These are phyloP conservation scores for Talaromyces sp. DNA, from an alignment of 2,329 filamentous ascomycete species.

Conservation along the genomic window DNA sequence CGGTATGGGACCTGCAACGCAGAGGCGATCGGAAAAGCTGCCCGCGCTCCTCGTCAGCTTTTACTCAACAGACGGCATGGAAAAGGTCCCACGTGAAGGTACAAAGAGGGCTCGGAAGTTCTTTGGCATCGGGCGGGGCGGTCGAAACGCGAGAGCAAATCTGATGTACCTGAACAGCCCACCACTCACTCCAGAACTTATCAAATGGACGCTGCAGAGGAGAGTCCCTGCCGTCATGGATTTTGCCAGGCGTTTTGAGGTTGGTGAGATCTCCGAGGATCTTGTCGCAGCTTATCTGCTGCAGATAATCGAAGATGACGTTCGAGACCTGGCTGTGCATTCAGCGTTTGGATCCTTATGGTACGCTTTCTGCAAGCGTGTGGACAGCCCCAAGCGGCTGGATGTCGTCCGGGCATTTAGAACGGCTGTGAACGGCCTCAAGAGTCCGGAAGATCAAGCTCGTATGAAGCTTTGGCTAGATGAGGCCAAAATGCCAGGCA, in stretches of 20 bases:
- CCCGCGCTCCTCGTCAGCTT: not conserved
- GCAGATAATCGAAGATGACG: conserved; percentile 50
- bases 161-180: not conserved
- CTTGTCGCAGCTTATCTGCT: conserved; percentile 45
- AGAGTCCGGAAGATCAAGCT: conserved; percentile 34
- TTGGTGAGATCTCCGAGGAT: conserved; percentile 42
- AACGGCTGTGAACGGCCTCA: conserved; percentile 41
- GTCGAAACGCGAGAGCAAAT: no score
- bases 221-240: conserved; percentile 28
- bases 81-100: not conserved
- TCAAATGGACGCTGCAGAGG: conserved; percentile 40
- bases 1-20: not conserved
- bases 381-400: conserved; percentile 45
- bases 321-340: conserved; percentile 51
- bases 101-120: not conserved
- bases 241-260: conserved; percentile 42
- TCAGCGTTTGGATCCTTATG: conserved; percentile 56
- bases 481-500: no score
- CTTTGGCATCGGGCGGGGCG: not conserved
- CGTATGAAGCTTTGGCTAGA: conserved; percentile 54
- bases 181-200: conserved; percentile 15
- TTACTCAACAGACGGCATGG: not conserved
- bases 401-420: conserved; percentile 49
- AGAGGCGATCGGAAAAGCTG: not conserved
- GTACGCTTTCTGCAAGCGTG: conserved; percentile 54